Base-by-base conservation (phyloP, 148 eudicot genomes). In the Gaultheria prostrata region DNA sequence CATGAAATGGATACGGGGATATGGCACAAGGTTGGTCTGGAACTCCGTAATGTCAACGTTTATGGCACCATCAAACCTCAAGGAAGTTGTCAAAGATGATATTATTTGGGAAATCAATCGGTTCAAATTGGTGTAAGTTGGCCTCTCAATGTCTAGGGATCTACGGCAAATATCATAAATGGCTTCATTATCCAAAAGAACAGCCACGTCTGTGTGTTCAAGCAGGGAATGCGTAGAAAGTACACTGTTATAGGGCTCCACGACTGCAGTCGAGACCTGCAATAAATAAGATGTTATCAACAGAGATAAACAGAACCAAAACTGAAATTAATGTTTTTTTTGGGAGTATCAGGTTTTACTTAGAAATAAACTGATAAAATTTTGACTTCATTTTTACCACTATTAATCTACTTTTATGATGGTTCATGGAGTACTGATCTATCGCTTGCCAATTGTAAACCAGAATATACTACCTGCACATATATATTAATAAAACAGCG, bases 201-300 rank as follows among this genome's bases (percentile, higher is more conserved):
- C 91, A 20, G 88, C 83, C 26, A 91, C 93, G 80, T 91, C 92
- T 43, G 93, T 90, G 86, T 91, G 93, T 49, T 91, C 92, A 39
- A 91, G 92, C 73, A 91, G 93, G 77, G 93, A 88, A 82, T 91
- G 93, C 18, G 93, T 91, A 13, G 93, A 91, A 21, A 91, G 92
- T 35, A 91, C 93, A 77, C 93, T 91, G 89, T 91, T 91, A 83
- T 91, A 91, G 78, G 93, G 92, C 87, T 91, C 93, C 78, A 91
- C 93, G 65, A 91, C 93, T 24, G 93, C 92, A 74, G 93, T 91
- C 1, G 93, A 93, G 46, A 94, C 95, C 97, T 93, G 89, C 84
- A 89, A 80, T 63, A 1, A 48, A 59, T 28, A 67, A 39, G 54
- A 30, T 76, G 18, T 74, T 80, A 79, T 50, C 20, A 8, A 69